phyloP scores from a whole-genome alignment of 306 rosid genomes.

The Inga leiocalycina region DNA sequence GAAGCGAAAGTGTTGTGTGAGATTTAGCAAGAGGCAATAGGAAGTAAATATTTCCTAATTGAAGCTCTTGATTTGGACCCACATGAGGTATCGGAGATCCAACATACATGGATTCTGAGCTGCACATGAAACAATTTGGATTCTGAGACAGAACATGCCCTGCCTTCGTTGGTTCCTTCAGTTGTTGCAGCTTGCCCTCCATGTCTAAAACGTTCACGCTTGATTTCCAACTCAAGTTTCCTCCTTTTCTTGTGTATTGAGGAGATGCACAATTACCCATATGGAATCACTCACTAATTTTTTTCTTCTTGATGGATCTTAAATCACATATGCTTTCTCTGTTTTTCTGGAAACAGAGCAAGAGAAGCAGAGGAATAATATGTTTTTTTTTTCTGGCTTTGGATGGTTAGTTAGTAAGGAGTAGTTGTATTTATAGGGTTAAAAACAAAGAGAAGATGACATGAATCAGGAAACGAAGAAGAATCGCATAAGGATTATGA shows the following conservation, averaged over 20 bases:
- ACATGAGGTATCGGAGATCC: constrained; percentile 38
- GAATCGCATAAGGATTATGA: neutral
- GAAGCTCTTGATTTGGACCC: constrained; percentile 50
- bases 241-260: constrained; percentile 30
- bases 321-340: neutral
- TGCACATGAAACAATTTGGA: constrained; percentile 54
- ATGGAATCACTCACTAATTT: neutral
- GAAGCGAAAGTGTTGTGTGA: constrained; percentile 44
- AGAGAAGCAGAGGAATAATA: neutral
- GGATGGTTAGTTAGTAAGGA: neutral
- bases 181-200: constrained; percentile 59
- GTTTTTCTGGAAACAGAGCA: neutral
- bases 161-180: constrained; percentile 51
- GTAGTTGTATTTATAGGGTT: constrained; percentile 32
- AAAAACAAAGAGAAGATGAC: neutral
- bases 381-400: neutral
- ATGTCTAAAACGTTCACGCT: constrained; percentile 49
- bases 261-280: constrained; percentile 73
- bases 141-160: constrained; percentile 53
- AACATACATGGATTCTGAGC: constrained; percentile 60
- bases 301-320: neutral
- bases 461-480: neutral
- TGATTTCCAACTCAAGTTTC: constrained; percentile 29
- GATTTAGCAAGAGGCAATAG: constrained; percentile 52
- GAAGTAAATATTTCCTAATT: constrained; percentile 57